A percentile compares a stretch with the other conserved stretches of the same genome.
phyloP scores from a whole-genome alignment of 2,329 filamentous ascomycete genomes.

The Aspergillus vadensis region DNA sequence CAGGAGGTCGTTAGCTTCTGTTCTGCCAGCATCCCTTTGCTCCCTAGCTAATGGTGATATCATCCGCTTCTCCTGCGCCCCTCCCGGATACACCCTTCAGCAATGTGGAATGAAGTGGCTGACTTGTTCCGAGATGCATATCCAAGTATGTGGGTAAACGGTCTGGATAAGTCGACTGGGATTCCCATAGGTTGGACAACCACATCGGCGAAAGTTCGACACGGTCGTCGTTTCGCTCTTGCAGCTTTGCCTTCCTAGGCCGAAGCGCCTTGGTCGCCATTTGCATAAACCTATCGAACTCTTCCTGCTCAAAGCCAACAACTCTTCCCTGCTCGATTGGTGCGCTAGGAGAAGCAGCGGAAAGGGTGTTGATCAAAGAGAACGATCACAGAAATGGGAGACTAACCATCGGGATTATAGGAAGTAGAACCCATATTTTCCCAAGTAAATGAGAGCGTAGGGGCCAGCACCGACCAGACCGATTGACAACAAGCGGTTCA shows the following conservation, averaged over 20 bases:
- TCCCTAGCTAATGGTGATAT: conserved; percentile 4
- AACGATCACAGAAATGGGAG: conserved; percentile 14
- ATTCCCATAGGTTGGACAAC: not conserved
- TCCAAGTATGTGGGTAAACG: conserved; percentile 12
- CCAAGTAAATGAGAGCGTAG: conserved; percentile 22
- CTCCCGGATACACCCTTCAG: conserved; percentile 5
- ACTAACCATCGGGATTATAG: conserved; percentile 44
- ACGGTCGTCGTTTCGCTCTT: conserved; percentile 1
- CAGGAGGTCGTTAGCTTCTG: conserved; percentile 17
- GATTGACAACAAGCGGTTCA: conserved; percentile 21
- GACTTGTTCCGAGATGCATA: conserved; percentile 11
- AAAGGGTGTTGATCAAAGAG: conserved; percentile 19
- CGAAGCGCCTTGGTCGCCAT: not conserved
- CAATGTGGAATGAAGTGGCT: conserved; percentile 15
- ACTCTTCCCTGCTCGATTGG: not conserved
- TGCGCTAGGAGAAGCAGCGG: not conserved
- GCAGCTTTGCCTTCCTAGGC: not conserved
- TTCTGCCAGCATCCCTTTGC: not conserved
- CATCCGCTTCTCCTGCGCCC: not conserved
- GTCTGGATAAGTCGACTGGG: not conserved
- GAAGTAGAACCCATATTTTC: conserved; percentile 38
- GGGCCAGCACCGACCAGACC: conserved; percentile 26
- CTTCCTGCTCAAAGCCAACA: conserved; percentile 1
- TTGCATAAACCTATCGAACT: not conserved
- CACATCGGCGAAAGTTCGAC: not conserved